Conservation (phyloP, 2,329 filamentous ascomycete species). For the Pseudocercospora vitis region DNA sequence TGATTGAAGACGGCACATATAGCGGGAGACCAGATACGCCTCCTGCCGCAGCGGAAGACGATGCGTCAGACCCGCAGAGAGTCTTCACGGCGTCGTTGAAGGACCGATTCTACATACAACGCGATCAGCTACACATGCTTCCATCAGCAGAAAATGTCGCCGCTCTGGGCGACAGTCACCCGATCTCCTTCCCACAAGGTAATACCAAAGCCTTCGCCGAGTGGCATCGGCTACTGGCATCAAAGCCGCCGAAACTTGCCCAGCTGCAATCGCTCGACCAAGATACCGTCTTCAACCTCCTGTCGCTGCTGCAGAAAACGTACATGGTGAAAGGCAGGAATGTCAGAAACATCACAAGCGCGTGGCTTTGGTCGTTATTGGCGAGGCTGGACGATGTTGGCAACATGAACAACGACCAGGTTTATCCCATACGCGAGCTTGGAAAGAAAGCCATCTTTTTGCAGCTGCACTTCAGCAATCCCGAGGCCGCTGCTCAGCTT, state of each 20-base stretch:
- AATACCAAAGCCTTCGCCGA: constrained; percentile 54
- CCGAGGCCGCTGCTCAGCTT: constrained; percentile 30
- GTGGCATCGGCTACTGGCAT: constrained; percentile 52
- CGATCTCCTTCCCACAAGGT: constrained; percentile 55
- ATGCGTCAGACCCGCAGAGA: constrained; percentile 51
- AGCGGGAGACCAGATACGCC: constrained; percentile 57
- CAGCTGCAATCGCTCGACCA: constrained; percentile 60
- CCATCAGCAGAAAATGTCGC: constrained; percentile 57
- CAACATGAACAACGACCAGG: constrained; percentile 71
- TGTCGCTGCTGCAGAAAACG: constrained; percentile 61
- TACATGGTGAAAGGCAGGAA: constrained; percentile 61
- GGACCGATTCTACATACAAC: constrained; percentile 64
- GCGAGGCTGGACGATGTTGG: constrained; percentile 68
- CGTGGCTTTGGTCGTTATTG: constrained; percentile 83
- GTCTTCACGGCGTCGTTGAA: constrained; percentile 69
- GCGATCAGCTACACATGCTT: constrained; percentile 57
- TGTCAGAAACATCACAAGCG: constrained; percentile 66
- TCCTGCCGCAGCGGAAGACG: constrained; percentile 32
- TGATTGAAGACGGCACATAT: constrained; percentile 78
- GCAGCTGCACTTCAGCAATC: constrained; percentile 32
- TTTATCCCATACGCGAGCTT: constrained; percentile 74
- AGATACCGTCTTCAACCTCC: constrained; percentile 62
- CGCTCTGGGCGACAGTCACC: constrained; percentile 55
- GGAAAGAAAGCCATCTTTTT: constrained; percentile 65
- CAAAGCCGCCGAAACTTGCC: constrained; percentile 49